Evolutionary conservation across 2,329 filamentous ascomycete genomes (phyloP).

Genomic region (Clonostachys byssicola): DNA sequence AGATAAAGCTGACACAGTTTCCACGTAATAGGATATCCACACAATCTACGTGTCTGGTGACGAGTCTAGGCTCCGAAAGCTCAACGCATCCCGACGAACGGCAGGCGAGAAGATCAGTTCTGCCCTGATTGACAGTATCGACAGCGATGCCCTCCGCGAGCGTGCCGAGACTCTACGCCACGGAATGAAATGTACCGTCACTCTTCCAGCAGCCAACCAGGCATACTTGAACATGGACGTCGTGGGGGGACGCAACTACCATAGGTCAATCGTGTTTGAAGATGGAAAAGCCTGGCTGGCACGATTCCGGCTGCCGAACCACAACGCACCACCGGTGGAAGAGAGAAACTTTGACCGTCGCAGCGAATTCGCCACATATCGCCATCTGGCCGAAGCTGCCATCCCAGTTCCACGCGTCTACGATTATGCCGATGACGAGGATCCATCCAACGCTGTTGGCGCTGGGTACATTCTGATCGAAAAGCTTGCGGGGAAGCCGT

Average conservation of each 20-base stretch:
- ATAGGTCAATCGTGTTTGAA: conserved; percentile 33
- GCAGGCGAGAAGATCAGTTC: no score
- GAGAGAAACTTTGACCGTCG: conserved; percentile 26
- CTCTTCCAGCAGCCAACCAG: conserved; percentile 26
- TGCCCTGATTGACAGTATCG: no score
- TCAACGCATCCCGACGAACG: no score
- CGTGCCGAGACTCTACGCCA: conserved; percentile 13
- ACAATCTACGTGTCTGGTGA: no score
- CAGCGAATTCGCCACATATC: conserved; percentile 35
- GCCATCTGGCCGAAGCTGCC: conserved; percentile 26
- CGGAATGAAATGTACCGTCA: conserved; percentile 26
- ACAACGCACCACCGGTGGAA: conserved; percentile 26
- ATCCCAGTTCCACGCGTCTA: conserved; percentile 30
- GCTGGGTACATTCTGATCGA: conserved; percentile 36
- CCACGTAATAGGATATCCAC: no score
- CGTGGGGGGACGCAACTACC: conserved; percentile 40
- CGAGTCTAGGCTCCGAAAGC: no score
- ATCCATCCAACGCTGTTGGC: conserved; percentile 22
- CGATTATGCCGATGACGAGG: conserved; percentile 24
- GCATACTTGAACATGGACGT: conserved; percentile 21
- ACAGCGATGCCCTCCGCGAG: no score
- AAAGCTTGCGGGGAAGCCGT: conserved; percentile 28
- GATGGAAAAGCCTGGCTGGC: conserved; percentile 36
- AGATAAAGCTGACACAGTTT: no score
- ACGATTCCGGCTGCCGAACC: conserved; percentile 31